These are phyloP conservation scores for Capillidium rhysosporum DNA, from an alignment of 371 early-diverging fungal species.

Conservation along the genomic window DNA sequence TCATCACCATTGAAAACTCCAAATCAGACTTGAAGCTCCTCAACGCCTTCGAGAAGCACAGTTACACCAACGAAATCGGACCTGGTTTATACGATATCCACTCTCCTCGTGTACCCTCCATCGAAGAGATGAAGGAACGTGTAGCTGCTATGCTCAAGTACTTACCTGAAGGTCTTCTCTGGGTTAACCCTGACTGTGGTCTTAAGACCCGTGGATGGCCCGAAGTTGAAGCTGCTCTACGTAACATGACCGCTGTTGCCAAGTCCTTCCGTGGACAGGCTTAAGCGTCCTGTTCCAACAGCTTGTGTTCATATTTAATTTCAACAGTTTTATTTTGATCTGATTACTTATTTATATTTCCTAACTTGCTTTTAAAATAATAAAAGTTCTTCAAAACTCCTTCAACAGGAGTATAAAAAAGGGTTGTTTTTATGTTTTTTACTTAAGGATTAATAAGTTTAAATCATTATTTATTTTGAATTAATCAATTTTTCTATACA, in stretches of 20 bases:
- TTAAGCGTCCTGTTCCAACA: background rate
- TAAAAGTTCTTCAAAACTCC: too few relatives aligned
- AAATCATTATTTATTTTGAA: too few relatives aligned
- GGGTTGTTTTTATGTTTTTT: too few relatives aligned
- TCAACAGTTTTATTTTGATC: too few relatives aligned
- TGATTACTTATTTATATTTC: too few relatives aligned
- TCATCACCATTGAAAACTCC: slow-evolving; percentile 90
- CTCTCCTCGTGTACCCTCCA: slow-evolving; percentile 84
- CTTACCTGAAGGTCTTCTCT: slow-evolving; percentile 48
- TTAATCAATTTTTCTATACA: too few relatives aligned
- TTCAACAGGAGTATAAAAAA: too few relatives aligned
- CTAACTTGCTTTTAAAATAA: too few relatives aligned
- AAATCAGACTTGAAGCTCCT: slow-evolving; percentile 90
- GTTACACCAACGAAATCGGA: slow-evolving; percentile 79
- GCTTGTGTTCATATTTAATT: too few relatives aligned
- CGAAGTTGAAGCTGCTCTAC: slow-evolving; percentile 71
- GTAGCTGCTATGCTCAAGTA: slow-evolving; percentile 45
- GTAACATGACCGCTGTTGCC: slow-evolving; percentile 73
- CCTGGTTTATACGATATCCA: slow-evolving; percentile 95
- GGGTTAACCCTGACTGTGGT: slow-evolving; percentile 98
- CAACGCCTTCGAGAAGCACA: slow-evolving; percentile 56
- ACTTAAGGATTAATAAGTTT: too few relatives aligned
- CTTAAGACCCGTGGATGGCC: slow-evolving; percentile 89
- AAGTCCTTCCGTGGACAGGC: slow-evolving; percentile 25
- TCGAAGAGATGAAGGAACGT: slow-evolving; percentile 70